Evolutionary conservation across 371 early-diverging fungal genomes (phyloP), one percentile per base, ranked within the genome.

Genomic region (Mucor indicus): DNA sequence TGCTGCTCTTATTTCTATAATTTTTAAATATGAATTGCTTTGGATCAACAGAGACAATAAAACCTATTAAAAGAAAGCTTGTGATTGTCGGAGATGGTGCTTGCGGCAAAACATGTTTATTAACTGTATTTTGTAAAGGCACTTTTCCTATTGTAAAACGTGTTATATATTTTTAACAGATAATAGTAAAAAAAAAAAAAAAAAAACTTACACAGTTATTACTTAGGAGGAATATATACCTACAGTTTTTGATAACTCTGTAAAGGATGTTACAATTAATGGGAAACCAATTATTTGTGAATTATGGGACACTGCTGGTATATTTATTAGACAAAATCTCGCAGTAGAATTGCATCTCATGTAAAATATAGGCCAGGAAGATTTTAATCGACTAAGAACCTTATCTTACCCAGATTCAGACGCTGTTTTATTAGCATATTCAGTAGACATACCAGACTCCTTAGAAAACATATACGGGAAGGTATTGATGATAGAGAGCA

Each of bases 281-380:
- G 80, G 84, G 27, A 82, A 83, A 53, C 82, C 81, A 15, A 80
- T 89, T 42, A 82, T 82, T 49, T 61, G 91, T 21, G 85, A 85
- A 19, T 63, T 94, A 27, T 91, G 91, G 89, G 95, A 92, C 72
- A 94, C 93, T n/a, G 89, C 89, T 40, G 91, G 57, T 51, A 47
- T n/a, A n/a, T n/a, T n/a, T n/a, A n/a, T n/a, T n/a, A n/a, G n/a
- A n/a, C n/a, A n/a, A n/a, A n/a, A n/a, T n/a, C n/a, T n/a, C n/a
- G n/a, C n/a, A n/a, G n/a, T n/a, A n/a, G n/a, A n/a, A n/a, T n/a
- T n/a, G n/a, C n/a, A n/a, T n/a, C n/a, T n/a, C n/a, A n/a, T n/a
- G n/a, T n/a, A 48, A 22, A 31, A 23, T 36, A 63, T 40, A 72
- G 84, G 81, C 1, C 81, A 81, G 51, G 81, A 81, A 52, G 80